A percentile compares a stretch with the other conserved stretches of the same genome.
Conservation (phyloP, 176 grass and related monocot species). For the Phragmites australis region DNA sequence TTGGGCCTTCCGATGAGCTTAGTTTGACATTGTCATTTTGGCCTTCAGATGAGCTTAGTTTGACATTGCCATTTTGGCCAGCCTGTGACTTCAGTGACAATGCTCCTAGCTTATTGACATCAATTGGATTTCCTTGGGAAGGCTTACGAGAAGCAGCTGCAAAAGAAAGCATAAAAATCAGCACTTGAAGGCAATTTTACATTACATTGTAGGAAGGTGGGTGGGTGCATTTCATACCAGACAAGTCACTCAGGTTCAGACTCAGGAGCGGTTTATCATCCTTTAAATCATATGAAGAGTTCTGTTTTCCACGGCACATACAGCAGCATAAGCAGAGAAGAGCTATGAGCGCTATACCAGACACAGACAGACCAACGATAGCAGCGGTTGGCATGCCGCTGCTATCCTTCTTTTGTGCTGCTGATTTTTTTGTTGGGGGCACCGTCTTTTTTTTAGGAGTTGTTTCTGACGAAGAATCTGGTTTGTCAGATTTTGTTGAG, state of each 20-base stretch:
- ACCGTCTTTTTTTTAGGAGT: conserved; percentile 26
- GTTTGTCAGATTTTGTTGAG: not conserved
- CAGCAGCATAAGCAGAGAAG: conserved; percentile 52
- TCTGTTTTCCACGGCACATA: conserved; percentile 41
- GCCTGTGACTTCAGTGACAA: conserved; percentile 49
- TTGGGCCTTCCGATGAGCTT: conserved; percentile 31
- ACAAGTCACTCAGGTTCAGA: conserved; percentile 55
- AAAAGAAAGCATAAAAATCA: conserved; percentile 32
- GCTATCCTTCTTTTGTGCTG: conserved; percentile 25
- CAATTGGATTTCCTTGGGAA: conserved; percentile 46
- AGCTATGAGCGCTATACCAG: conserved; percentile 38
- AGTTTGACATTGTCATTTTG: conserved; percentile 42
- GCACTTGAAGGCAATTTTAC: not conserved
- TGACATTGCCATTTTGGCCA: conserved; percentile 34
- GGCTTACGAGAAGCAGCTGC: conserved; percentile 58
- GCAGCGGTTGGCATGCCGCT: conserved; percentile 21
- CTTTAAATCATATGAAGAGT: conserved; percentile 36
- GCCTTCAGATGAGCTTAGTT: conserved; percentile 42
- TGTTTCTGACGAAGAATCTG: conserved; percentile 12
- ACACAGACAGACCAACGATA: conserved; percentile 37
- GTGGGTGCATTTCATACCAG: conserved; percentile 42
- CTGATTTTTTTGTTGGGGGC: conserved; percentile 27
- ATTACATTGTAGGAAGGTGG: not conserved
- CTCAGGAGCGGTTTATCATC: conserved; percentile 59
- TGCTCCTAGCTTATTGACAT: conserved; percentile 60